Evolutionary conservation across 768 basidiomycete genomes (phyloP).

Genomic region (Mycena chlorophos): DNA sequence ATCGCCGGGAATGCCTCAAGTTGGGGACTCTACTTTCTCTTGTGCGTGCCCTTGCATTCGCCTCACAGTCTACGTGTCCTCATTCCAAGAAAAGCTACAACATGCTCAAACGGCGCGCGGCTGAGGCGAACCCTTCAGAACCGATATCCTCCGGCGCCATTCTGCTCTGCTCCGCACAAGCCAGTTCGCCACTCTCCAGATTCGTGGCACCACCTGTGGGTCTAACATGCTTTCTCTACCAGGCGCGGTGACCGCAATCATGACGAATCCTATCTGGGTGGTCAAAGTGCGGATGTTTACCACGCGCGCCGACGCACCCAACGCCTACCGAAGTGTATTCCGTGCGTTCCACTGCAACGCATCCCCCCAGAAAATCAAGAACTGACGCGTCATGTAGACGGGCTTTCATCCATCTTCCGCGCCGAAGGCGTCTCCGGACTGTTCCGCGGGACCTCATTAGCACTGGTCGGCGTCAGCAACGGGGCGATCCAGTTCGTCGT

Average conservation of each 20-base stretch:
- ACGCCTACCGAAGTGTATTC: constrained; percentile 78
- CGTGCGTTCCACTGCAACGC: constrained; percentile 53
- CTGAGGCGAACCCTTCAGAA: constrained; percentile 62
- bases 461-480: constrained; percentile 89
- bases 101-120: constrained; percentile 82
- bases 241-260: constrained; percentile 92
- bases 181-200: constrained; percentile 91
- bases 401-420: constrained; percentile 66
- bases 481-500: constrained; percentile 95
- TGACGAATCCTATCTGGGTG: constrained; percentile 98
- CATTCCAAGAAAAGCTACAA: constrained; percentile 66
- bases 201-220: too few species aligned
- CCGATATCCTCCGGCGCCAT: constrained; percentile 76
- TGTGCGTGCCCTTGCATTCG: constrained; percentile 56
- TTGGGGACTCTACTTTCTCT: constrained; percentile 98
- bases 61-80: constrained; percentile 5
- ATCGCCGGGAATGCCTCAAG: constrained; percentile 93
- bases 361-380: constrained; percentile 10
- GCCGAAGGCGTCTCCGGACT: constrained; percentile 79
- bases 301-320: constrained; percentile 61
- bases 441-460: constrained; percentile 85
- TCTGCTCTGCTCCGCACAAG: constrained; percentile 89
- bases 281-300: constrained; percentile 98
- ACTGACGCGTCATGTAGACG: constrained; percentile 40
- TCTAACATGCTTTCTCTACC: constrained; percentile 1